A percentile compares a stretch with the other conserved stretches of the same genome.
Evolutionary conservation across 768 basidiomycete genomes (phyloP).

Genomic region (Baorangia bicolor): DNA sequence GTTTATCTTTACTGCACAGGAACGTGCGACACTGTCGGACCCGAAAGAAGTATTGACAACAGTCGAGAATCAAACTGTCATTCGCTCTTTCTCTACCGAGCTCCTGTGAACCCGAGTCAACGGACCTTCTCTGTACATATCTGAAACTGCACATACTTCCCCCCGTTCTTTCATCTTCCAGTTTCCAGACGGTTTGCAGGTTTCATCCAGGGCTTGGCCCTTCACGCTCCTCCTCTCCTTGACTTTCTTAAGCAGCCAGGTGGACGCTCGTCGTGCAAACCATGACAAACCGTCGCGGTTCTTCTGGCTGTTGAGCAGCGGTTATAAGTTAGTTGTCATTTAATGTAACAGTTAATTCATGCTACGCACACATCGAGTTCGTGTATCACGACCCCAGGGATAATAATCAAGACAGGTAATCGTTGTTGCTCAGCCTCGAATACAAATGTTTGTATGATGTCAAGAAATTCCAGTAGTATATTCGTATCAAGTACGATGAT

Average conservation of each 20-base stretch:
- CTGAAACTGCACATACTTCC: conserved; percentile 35
- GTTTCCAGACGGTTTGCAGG: conserved; percentile 56
- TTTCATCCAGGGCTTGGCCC: conserved; percentile 63
- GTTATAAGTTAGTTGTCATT: neutral
- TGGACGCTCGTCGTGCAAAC: conserved; percentile 68
- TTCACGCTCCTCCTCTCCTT: conserved; percentile 55
- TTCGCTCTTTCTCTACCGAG: conserved; percentile 45
- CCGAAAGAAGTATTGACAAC: conserved; percentile 58
- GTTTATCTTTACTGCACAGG: conserved; percentile 68
- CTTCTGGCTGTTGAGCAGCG: conserved; percentile 35
- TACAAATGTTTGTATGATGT: conserved; percentile 62
- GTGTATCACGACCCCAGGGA: conserved; percentile 72
- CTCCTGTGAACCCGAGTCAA: conserved; percentile 15
- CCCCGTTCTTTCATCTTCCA: conserved; percentile 53
- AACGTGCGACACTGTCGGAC: conserved; percentile 46
- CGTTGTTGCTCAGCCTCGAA: conserved; percentile 51
- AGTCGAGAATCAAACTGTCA: conserved; percentile 75
- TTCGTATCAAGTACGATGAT: conserved; percentile 79
- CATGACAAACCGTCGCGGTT: conserved; percentile 46
- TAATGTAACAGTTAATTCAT: neutral
- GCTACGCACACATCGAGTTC: conserved; percentile 69
- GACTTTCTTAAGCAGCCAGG: conserved; percentile 64
- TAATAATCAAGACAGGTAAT: conserved; percentile 58
- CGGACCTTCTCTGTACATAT: neutral
- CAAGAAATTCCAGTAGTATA: conserved; percentile 66